Base-by-base conservation (phyloP, 192 early-diverging fungal genomes). In the Coemansia sp. region DNA sequence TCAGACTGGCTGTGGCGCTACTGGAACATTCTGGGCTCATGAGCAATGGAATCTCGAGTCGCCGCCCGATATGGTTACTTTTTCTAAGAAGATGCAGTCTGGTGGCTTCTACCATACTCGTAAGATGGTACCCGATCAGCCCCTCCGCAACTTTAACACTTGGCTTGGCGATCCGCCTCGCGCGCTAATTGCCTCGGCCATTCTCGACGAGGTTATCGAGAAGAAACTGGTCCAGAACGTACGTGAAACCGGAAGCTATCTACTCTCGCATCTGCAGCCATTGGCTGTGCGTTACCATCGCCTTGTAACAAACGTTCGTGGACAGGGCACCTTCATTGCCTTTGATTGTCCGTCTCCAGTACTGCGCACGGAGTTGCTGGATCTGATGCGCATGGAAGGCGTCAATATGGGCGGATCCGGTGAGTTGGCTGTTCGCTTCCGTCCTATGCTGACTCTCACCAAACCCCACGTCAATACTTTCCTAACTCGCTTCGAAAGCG, bases 1-100 rank as follows among this genome's bases (percentile, higher is more conserved):
- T 44, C 89, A 91, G 62, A 91, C 89, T 1, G 89, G 89, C 58
- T 88, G 88, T 23, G 89, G 85, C 8, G 84, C 87, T 21, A 88
- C 89, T 0, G 89, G 89, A 49, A 75, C 82, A 2, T 91, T 91
- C 68, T 91, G 89, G 89, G 89, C 88, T 2, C 89, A 91, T 67
- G 87, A 88, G 60, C 81, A 85, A n/a, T 91, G 89, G 89, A 62
- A 69, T 7, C 69, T 91, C 53, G 75, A 76, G 26, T 78, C 71
- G 24, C 82, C 88, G 54, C 89, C 89, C 9, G 89, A 91, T 60
- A 86, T 89, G 65, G 89, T 91, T 9, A 91, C 89, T 0, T 91
- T 91, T 52, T 88, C 87, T 22, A 91, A 91, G 68, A 91, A 91
- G 50, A 88, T 91, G 80, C 89, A 89, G 69, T 85, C 87, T 2